Percentiles rank a stretch among this genome's conserved stretches.
These are phyloP conservation scores for Gyromitra esculenta DNA, from an alignment of 2,329 filamentous ascomycete genomes.

Conservation along the genomic window DNA sequence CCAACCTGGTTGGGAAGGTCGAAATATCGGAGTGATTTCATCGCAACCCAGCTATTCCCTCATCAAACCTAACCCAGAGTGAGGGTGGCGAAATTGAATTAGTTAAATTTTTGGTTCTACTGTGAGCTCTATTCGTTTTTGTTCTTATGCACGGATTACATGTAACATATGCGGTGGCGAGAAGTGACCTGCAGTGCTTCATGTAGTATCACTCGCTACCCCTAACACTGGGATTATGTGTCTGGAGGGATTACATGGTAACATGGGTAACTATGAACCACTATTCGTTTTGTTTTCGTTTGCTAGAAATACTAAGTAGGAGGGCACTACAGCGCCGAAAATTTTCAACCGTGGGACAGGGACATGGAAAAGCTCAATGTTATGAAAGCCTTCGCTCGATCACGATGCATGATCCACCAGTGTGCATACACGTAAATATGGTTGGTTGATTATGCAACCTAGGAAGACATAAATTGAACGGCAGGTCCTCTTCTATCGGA, in stretches of 20 bases:
- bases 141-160: slow-evolving; percentile 12
- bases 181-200: slow-evolving; percentile 36
- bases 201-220: slow-evolving; percentile 48
- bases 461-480: neutral
- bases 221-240: neutral
- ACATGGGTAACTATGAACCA: neutral
- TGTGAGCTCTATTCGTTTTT: slow-evolving; percentile 5
- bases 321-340: neutral
- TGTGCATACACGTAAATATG: slow-evolving; percentile 3
- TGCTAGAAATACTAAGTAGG: neutral
- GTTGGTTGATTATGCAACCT: slow-evolving; percentile 1
- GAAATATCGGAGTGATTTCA: slow-evolving; percentile 10
- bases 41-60: neutral
- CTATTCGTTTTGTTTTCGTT: neutral
- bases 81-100: slow-evolving; percentile 28
- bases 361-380: slow-evolving; percentile 14
- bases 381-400: neutral
- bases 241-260: slow-evolving; percentile 3
- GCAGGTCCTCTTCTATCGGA: slow-evolving; percentile 1
- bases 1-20: neutral
- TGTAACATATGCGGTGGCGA: slow-evolving; percentile 35
- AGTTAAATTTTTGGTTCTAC: neutral
- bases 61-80: neutral
- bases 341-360: neutral
- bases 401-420: neutral